These are phyloP conservation scores for Acephala macrosclerotiorum DNA, from an alignment of 2,329 filamentous ascomycete species.

Conservation along the genomic window DNA sequence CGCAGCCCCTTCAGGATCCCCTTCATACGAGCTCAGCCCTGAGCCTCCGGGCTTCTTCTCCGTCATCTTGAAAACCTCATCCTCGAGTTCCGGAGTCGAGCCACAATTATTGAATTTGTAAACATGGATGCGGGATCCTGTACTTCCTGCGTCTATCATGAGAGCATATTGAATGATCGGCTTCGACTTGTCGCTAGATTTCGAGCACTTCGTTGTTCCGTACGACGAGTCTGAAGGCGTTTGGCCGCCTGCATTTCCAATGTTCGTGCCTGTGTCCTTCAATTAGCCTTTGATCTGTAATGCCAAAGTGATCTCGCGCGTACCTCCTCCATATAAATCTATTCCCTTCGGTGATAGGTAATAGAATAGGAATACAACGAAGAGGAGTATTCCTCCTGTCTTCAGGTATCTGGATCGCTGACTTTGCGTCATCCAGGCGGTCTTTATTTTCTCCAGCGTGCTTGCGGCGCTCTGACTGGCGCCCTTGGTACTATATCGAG, in stretches of 20 bases:
- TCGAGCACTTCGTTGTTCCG: constrained; percentile 78
- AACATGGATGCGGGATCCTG: constrained; percentile 96
- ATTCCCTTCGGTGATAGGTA: constrained; percentile 66
- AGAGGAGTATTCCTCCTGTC: constrained; percentile 67
- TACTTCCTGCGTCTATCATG: constrained; percentile 99
- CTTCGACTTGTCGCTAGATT: constrained; percentile 85
- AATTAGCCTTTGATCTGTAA: constrained; percentile 13
- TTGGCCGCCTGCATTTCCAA: constrained; percentile 54
- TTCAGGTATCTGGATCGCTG: constrained; percentile 72
- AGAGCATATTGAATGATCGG: constrained; percentile 96
- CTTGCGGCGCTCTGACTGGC: constrained; percentile 48
- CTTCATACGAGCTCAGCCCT: constrained; percentile 84
- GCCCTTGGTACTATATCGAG: constrained; percentile 60
- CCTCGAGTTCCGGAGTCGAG: constrained; percentile 90
- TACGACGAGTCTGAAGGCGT: constrained; percentile 65
- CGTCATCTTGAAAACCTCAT: constrained; percentile 93
- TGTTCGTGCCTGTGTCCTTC: constrained; percentile 28
- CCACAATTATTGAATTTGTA: constrained; percentile 99
- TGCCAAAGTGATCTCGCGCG: not conserved
- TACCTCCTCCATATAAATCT: constrained; percentile 39
- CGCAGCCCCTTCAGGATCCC: constrained; percentile 86
- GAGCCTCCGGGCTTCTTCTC: constrained; percentile 78
- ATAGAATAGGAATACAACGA: constrained; percentile 67
- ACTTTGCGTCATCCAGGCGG: constrained; percentile 67
- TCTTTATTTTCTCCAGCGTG: constrained; percentile 62